A percentile compares a stretch with the other conserved stretches of the same genome.
Conservation (phyloP, 2,329 filamentous ascomycete species). For the Beauveria sp. region DNA sequence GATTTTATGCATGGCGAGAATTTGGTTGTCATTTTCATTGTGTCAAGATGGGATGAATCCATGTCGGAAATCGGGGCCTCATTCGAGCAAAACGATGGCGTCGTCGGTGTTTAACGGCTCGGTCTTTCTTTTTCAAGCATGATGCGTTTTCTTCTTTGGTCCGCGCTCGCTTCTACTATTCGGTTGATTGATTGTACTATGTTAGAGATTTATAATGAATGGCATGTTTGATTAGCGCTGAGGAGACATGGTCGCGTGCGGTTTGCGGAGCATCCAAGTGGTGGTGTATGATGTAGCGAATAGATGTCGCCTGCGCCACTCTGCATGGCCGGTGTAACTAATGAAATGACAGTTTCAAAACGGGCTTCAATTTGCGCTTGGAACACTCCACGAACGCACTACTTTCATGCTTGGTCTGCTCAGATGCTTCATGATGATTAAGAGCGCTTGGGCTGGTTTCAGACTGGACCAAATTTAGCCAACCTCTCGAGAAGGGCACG, state of each 20-base stretch:
- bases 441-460: neutral
- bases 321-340: neutral
- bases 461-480: neutral
- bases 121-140: conserved; percentile 8
- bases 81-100: conserved; percentile 10
- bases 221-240: neutral
- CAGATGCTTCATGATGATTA: neutral
- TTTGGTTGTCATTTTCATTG: conserved; percentile 15
- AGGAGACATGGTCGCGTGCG: neutral
- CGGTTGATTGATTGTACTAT: conserved; percentile 13
- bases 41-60: conserved; percentile 10
- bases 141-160: neutral
- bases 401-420: neutral
- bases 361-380: neutral
- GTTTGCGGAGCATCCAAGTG: neutral
- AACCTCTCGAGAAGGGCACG: neutral
- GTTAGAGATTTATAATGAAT: conserved; percentile 11
- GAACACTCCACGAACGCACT: neutral
- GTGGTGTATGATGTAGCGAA: neutral
- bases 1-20: conserved; percentile 9
- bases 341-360: neutral
- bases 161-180: neutral
- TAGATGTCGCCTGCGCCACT: neutral
- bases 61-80: conserved; percentile 5
- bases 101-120: conserved; percentile 16